These are phyloP conservation scores for Penicillium aurantiogriseum DNA, from an alignment of 2,329 filamentous ascomycete species.

Conservation along the genomic window DNA sequence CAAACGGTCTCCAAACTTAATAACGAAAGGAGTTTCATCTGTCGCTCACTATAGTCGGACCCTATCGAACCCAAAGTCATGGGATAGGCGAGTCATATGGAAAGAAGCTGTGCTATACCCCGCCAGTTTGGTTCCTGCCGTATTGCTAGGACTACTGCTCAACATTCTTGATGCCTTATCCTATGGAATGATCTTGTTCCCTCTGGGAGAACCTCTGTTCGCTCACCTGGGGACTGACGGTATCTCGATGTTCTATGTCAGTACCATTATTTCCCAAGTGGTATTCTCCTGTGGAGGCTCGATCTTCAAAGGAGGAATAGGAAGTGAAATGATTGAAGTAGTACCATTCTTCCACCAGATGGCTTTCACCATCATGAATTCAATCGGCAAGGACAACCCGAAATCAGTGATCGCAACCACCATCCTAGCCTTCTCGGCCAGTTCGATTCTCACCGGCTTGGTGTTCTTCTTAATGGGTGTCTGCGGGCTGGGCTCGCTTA, in stretches of 20 bases:
- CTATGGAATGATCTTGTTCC: constrained; percentile 96
- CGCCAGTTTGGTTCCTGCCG: constrained; percentile 72
- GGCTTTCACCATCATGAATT: constrained; percentile 79
- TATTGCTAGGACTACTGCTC: constrained; percentile 81
- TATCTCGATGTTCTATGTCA: constrained; percentile 98
- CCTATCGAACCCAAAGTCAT: constrained; percentile 64
- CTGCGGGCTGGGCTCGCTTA: constrained; percentile 84
- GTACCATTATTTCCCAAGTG: constrained; percentile 89
- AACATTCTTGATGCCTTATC: constrained; percentile 94
- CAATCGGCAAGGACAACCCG: constrained; percentile 75
- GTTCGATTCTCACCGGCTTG: constrained; percentile 83
- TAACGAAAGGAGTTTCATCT: constrained; percentile 20
- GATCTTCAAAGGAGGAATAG: constrained; percentile 84
- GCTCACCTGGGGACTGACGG: constrained; percentile 83
- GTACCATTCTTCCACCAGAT: constrained; percentile 99
- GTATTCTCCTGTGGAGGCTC: constrained; percentile 83
- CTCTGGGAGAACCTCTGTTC: constrained; percentile 83
- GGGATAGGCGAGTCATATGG: constrained; percentile 68
- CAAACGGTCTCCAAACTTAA: constrained; percentile 11
- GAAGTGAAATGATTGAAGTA: constrained; percentile 97
- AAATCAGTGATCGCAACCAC: constrained; percentile 91
- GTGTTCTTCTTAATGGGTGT: constrained; percentile 90
- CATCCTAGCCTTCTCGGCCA: constrained; percentile 85
- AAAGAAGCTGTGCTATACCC: constrained; percentile 65
- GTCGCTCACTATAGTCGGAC: constrained; percentile 29